Conservation (phyloP, 352 stramenopile species). For the Phytophthora ohioensis region DNA sequence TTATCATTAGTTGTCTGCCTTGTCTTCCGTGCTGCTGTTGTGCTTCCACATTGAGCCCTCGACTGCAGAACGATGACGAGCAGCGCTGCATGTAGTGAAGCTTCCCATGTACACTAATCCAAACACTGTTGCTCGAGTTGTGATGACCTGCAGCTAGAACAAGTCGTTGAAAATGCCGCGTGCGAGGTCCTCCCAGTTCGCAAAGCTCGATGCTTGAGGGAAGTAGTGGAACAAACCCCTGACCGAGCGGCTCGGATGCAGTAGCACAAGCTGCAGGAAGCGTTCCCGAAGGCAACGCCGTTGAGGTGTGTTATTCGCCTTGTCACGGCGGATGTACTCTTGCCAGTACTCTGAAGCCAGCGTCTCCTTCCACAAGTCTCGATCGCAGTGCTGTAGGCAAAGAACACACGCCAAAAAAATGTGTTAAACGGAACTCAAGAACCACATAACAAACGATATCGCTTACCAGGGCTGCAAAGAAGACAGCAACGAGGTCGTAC, state of each 20-base stretch:
- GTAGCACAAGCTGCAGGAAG: constrained; percentile 75
- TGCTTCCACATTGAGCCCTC: constrained; percentile 32
- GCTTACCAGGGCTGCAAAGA: constrained; percentile 82
- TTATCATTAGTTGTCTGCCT: constrained; percentile 35
- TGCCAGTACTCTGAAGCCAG: constrained; percentile 79
- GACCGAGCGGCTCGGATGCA: constrained; percentile 81
- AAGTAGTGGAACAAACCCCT: constrained; percentile 80
- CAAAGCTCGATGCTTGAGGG: constrained; percentile 43
- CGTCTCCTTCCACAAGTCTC: constrained; percentile 62
- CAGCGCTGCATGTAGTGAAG: constrained; percentile 8
- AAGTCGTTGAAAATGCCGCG: constrained; percentile 68
- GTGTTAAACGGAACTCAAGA: constrained; percentile 6
- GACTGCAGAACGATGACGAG: constrained; percentile 26
- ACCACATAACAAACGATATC: neutral
- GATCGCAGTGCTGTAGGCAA: constrained; percentile 70
- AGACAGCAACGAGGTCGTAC: constrained; percentile 86
- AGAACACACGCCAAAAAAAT: constrained; percentile 3
- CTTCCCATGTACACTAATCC: constrained; percentile 8
- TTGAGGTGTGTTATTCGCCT: constrained; percentile 14
- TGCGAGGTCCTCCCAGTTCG: constrained; percentile 74
- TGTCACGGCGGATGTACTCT: constrained; percentile 64
- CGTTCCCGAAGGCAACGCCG: constrained; percentile 60
- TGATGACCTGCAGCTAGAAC: constrained; percentile 35
- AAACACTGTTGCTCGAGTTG: constrained; percentile 1
- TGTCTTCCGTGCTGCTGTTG: constrained; percentile 26